Percentiles rank a stretch among this genome's conserved stretches.
phyloP scores from a whole-genome alignment of 2,329 filamentous ascomycete species.

The Cytospora leucostoma region DNA sequence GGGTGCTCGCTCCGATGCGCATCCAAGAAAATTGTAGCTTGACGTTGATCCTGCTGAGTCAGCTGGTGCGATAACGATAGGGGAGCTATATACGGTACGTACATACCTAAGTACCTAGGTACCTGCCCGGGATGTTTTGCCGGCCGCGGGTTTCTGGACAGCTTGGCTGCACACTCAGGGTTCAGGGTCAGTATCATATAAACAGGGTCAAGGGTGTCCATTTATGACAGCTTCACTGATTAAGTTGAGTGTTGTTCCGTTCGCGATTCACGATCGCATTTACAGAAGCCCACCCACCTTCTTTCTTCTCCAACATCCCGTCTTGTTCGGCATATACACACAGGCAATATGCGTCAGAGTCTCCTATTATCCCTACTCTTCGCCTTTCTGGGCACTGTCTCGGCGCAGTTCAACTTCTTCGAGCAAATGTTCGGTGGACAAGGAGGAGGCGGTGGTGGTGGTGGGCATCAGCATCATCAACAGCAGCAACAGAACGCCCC shows the following conservation, averaged over 20 bases:
- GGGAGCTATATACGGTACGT: background rate
- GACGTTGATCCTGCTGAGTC: constrained; percentile 23
- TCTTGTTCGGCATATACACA: background rate
- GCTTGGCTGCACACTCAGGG: constrained; percentile 10
- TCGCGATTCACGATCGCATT: too few species aligned
- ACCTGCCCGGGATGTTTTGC: background rate
- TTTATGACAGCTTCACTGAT: background rate
- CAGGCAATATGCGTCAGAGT: constrained; percentile 38
- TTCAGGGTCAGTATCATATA: background rate
- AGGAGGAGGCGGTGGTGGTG: constrained; percentile 39
- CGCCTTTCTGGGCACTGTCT: constrained; percentile 60
- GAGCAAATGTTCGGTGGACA: constrained; percentile 89
- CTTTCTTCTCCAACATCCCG: background rate
- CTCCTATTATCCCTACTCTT: constrained; percentile 49
- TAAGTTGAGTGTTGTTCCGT: background rate
- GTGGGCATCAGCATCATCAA: constrained; percentile 44
- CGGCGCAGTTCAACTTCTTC: constrained; percentile 94
- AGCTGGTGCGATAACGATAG: constrained; percentile 23
- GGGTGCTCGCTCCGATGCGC: constrained; percentile 5
- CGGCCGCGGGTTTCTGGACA: constrained; percentile 18
- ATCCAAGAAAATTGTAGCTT: constrained; percentile 17
- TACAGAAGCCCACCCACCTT: background rate
- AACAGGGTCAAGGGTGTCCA: too few species aligned
- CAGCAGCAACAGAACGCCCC: constrained; percentile 75
- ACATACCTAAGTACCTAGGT: background rate